A percentile compares a stretch with the other conserved stretches of the same genome.
Conservation (phyloP, 2,329 filamentous ascomycete genomes). For the Aspergillus hortae region DNA sequence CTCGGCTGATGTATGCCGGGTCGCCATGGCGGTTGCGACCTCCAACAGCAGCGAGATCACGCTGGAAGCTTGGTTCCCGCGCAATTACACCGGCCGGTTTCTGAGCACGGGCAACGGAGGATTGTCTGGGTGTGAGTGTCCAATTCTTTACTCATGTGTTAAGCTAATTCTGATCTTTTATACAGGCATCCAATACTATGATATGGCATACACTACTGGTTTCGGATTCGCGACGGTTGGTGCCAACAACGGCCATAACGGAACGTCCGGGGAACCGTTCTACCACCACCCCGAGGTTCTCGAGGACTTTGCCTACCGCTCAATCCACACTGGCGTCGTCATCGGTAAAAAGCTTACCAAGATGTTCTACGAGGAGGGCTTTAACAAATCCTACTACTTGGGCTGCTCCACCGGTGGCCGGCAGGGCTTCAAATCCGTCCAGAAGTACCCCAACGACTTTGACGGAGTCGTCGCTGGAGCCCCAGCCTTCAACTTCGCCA, state of each 20-base stretch:
- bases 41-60: conserved; percentile 45
- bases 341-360: conserved; percentile 47
- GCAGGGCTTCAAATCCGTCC: conserved; percentile 54
- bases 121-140: conserved; percentile 43
- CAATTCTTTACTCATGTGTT: neutral
- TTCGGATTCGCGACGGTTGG: conserved; percentile 47
- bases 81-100: conserved; percentile 45
- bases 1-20: conserved; percentile 38
- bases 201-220: conserved; percentile 40
- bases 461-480: conserved; percentile 53
- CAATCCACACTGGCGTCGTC: conserved; percentile 43
- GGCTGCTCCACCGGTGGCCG: conserved; percentile 60
- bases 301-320: conserved; percentile 48
- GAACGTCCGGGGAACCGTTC: conserved; percentile 45
- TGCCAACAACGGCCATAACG: conserved; percentile 51
- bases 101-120: conserved; percentile 50
- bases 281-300: conserved; percentile 45
- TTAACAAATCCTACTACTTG: conserved; percentile 40
- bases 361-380: conserved; percentile 46
- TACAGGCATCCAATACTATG: conserved; percentile 45
- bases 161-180: neutral
- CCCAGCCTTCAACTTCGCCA: conserved; percentile 46
- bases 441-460: conserved; percentile 55
- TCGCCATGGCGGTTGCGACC: conserved; percentile 41
- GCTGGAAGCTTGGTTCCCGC: conserved; percentile 48